Evolutionary conservation across 768 basidiomycete genomes (phyloP).

Genomic region (Naganishia vishniacii): DNA sequence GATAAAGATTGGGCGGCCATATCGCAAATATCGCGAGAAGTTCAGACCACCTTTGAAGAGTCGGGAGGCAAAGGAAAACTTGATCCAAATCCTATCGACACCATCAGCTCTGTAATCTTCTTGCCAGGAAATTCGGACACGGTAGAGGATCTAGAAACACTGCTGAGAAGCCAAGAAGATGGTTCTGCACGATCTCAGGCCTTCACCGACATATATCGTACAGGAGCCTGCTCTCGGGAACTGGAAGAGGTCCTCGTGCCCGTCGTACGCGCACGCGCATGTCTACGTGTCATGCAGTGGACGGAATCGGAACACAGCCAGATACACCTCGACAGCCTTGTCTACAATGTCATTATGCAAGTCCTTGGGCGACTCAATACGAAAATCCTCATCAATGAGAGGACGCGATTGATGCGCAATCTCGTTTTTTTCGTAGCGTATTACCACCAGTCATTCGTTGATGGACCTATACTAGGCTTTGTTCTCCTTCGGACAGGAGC

Average conservation of each 20-base stretch:
- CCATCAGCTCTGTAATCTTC: conserved; percentile 12
- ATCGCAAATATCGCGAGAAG: not conserved
- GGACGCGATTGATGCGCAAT: conserved; percentile 66
- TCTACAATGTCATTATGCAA: conserved; percentile 71
- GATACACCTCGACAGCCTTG: conserved; percentile 48
- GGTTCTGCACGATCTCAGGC: not conserved
- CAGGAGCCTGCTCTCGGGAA: not conserved
- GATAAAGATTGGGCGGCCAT: not conserved
- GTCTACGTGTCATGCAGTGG: conserved; percentile 9
- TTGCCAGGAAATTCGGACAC: not conserved
- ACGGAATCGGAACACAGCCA: not conserved
- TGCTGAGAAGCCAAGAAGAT: conserved; percentile 9
- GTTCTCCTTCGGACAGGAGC: conserved; percentile 63
- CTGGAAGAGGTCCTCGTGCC: conserved; percentile 10
- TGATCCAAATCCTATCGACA: conserved; percentile 3
- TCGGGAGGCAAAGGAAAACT: not conserved
- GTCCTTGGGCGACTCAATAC: conserved; percentile 64
- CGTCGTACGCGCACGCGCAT: not conserved
- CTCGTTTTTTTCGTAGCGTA: conserved; percentile 69
- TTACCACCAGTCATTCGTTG: conserved; percentile 56
- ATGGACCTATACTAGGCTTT: conserved; percentile 59
- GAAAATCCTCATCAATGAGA: conserved; percentile 74
- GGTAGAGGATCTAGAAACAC: not conserved
- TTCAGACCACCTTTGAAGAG: not conserved
- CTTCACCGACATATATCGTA: not conserved